phyloP scores from a whole-genome alignment of 169 alveolate species.

The Cryptosporidium sp. region DNA sequence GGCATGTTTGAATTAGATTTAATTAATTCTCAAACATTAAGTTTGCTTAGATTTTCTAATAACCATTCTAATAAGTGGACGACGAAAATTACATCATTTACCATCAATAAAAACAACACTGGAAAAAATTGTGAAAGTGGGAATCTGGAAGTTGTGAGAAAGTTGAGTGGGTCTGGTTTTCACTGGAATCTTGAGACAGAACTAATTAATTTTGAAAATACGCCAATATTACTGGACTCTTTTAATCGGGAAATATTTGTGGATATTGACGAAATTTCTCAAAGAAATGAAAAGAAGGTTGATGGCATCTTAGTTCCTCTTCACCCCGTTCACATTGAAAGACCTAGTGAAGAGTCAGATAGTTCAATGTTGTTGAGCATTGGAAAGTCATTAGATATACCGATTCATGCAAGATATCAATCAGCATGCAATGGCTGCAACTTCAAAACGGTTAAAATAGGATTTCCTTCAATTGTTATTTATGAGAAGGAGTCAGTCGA shows the following conservation, averaged over 20 bases:
- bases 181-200: conserved; percentile 62
- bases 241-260: conserved; percentile 31
- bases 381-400: conserved; percentile 6
- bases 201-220: background rate
- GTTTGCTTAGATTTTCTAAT: conserved; percentile 8
- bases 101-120: background rate
- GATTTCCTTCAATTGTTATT: conserved; percentile 2
- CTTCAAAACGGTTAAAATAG: conserved; percentile 1
- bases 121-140: background rate
- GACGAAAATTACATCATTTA: background rate
- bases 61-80: conserved; percentile 5
- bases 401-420: conserved; percentile 64
- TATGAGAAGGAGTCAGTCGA: background rate
- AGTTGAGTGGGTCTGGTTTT: conserved; percentile 30
- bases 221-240: conserved; percentile 12
- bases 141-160: conserved; percentile 3
- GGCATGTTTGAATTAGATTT: conserved; percentile 4
- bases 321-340: conserved; percentile 54
- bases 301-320: conserved; percentile 20
- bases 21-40: background rate
- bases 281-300: conserved; percentile 6
- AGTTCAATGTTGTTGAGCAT: conserved; percentile 10
- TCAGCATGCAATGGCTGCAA: conserved; percentile 51
- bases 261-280: conserved; percentile 48
- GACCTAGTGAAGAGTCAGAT: conserved; percentile 61